Base-by-base conservation (phyloP, 768 basidiomycete genomes). In the Pilatotrama ljubarskyi region DNA sequence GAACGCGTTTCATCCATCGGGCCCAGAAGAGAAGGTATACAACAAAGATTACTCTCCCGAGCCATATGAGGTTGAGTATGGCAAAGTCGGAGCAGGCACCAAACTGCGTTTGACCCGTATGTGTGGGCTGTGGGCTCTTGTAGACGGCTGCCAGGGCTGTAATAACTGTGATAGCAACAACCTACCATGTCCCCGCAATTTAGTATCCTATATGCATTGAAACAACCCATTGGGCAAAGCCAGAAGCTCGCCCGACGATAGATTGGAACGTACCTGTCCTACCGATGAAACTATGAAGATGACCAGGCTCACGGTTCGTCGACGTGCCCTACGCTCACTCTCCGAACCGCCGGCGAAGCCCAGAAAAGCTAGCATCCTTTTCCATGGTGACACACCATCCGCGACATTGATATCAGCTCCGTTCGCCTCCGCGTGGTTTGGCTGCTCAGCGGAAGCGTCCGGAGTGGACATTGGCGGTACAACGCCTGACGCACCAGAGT, bases 61-160 rank as follows among this genome's bases (percentile, higher is more conserved):
- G 51, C 61, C 61, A 62, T 17, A 62, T 48, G 44, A 62, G 29
- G 32, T 53, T 52, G 22, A 51, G 38, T 43, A 46, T 46, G 20
- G 55, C 61, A 26, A 62, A 41, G 20, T 47, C 43, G 0, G 61
- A 32, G 32, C 61, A 62, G 10, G 55, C 55, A 5, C n/a, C 25
- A 5, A 62, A 51, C 46, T 62, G 42, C 3, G 44, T 48, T 36
- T 55, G 50, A 3, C 50, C 55, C 5, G 59, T 42, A 26, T 55
- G 20, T 24, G 22, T 11, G 17, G 59, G 52, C 14, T 43, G 40
- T 1, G 52, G 53, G 46, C 59, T 61, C 41, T 49, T 42, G 48
- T 32, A 41, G 8, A 25, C 35, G 20, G 47, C 59, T 6, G 53
- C 48, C 17, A 43, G 7, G 5, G 20, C 59, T 7, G 53, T 55